Evolutionary conservation across 768 basidiomycete genomes (phyloP).

Genomic region (Xerocomellus amylosporus): DNA sequence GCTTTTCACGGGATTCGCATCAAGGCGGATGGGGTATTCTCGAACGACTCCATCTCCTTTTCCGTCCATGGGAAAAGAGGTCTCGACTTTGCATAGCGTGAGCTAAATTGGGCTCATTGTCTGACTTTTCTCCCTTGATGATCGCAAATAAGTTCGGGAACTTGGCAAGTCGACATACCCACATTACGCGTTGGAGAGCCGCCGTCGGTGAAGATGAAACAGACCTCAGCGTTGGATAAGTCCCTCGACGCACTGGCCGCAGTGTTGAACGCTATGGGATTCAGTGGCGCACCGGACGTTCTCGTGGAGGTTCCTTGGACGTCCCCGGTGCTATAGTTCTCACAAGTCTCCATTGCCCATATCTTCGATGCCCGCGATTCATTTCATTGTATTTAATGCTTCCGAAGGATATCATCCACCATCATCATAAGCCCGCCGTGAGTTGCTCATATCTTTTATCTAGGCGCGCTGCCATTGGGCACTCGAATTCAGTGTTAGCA

Average conservation of each 20-base stretch:
- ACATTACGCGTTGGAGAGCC: not conserved
- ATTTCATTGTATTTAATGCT: not conserved
- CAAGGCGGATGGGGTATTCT: not conserved
- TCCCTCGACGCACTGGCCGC: not conserved
- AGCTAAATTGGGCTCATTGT: not conserved
- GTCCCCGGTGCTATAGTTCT: not conserved
- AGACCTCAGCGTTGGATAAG: not conserved
- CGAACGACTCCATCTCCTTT: not conserved
- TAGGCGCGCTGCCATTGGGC: constrained; percentile 3
- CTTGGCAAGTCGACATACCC: not conserved
- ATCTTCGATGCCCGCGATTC: not conserved
- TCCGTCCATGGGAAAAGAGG: not conserved
- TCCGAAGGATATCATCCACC: not conserved
- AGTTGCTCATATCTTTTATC: constrained; percentile 10
- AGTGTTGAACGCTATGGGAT: not conserved
- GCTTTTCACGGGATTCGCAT: not conserved
- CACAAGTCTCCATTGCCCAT: not conserved
- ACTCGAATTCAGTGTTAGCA: not conserved
- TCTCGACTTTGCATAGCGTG: not conserved
- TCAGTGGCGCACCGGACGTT: not conserved
- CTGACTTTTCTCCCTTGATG: constrained; percentile 15
- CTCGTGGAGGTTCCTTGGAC: not conserved
- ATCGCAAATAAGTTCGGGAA: constrained; percentile 3
- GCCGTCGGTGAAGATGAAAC: not conserved
- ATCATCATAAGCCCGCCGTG: not conserved